Conservation (phyloP, 2,329 filamentous ascomycete genomes). For the Pseudofabraea citricarpa region DNA sequence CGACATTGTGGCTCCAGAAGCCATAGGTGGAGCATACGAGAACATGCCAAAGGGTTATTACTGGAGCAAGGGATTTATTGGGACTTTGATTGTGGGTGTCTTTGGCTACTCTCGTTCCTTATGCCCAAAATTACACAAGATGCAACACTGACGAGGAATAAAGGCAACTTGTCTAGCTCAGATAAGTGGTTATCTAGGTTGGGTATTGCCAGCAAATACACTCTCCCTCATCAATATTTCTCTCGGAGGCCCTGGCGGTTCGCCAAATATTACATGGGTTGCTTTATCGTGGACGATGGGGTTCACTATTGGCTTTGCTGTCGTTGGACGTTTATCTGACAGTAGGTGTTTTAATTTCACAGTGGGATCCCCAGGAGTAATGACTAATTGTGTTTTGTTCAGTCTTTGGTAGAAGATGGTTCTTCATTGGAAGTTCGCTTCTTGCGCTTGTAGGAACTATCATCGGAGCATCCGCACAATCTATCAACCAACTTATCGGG, state of each 20-base stretch:
- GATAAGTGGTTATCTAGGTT: slow-evolving; percentile 19
- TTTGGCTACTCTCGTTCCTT: background rate
- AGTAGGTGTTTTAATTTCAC: slow-evolving; percentile 2
- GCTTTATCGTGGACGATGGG: slow-evolving; percentile 31
- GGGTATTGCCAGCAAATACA: slow-evolving; percentile 19
- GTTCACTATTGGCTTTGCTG: slow-evolving; percentile 32
- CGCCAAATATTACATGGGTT: slow-evolving; percentile 17
- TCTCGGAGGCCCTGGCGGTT: slow-evolving; percentile 10
- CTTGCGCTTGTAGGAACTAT: slow-evolving; percentile 35
- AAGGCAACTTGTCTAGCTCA: slow-evolving; percentile 3
- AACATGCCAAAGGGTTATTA: slow-evolving; percentile 4
- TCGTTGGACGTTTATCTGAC: slow-evolving; percentile 38
- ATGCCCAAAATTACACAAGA: background rate
- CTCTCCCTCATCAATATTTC: slow-evolving; percentile 14
- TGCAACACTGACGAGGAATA: too few species aligned
- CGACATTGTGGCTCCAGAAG: slow-evolving; percentile 2
- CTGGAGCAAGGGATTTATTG: slow-evolving; percentile 1
- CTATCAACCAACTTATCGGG: slow-evolving; percentile 32
- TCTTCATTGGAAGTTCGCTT: background rate
- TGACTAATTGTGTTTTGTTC: too few species aligned
- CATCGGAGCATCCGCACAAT: slow-evolving; percentile 30
- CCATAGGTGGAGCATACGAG: slow-evolving; percentile 1
- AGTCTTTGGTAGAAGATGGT: slow-evolving; percentile 37
- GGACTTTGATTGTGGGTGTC: slow-evolving; percentile 1
- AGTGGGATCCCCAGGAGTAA: background rate